Conservation (phyloP, 1,139 yeast species). For the Sugiyamaella pinicola region DNA sequence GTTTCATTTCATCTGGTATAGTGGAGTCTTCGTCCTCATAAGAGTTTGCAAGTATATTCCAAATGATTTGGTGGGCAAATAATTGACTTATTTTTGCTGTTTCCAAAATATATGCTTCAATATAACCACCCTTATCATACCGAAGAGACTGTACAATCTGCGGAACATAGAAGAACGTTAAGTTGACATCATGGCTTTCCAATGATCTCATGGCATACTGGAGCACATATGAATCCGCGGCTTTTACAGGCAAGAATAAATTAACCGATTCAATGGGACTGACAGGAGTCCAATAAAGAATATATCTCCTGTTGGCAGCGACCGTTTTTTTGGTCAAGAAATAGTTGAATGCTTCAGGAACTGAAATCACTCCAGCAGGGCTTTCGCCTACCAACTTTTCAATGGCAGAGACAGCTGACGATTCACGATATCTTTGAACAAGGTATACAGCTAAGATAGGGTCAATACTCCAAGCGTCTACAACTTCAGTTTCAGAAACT, state of each 20-base stretch:
- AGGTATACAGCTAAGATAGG: slow-evolving; percentile 77
- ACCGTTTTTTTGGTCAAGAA: slow-evolving; percentile 30
- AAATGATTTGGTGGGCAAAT: slow-evolving; percentile 95
- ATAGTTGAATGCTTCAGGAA: slow-evolving; percentile 65
- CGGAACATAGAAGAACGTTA: slow-evolving; percentile 95
- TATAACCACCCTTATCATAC: slow-evolving; percentile 80
- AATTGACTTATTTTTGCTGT: slow-evolving; percentile 89
- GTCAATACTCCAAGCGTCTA: slow-evolving; percentile 63
- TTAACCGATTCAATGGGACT: slow-evolving; percentile 87
- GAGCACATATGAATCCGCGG: slow-evolving; percentile 64
- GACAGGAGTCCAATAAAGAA: slow-evolving; percentile 74
- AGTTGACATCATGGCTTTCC: slow-evolving; percentile 82
- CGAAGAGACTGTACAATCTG: slow-evolving; percentile 93
- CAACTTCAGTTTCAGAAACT: slow-evolving; percentile 36
- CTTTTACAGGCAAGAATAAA: slow-evolving; percentile 76
- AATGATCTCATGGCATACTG: slow-evolving; percentile 92
- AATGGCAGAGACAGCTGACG: slow-evolving; percentile 47
- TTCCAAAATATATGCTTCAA: slow-evolving; percentile 84
- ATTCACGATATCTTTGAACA: slow-evolving; percentile 56
- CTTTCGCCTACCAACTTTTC: slow-evolving; percentile 52
- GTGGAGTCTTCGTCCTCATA: slow-evolving; percentile 80
- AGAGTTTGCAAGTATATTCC: slow-evolving; percentile 96
- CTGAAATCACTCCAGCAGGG: slow-evolving; percentile 64
- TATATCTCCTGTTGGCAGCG: slow-evolving; percentile 36
- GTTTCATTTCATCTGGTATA: slow-evolving; percentile 81